Evolutionary conservation across 768 basidiomycete species (phyloP), one percentile per base, ranked within the genome.

Genomic region (Brasilioporus rufonigricans): DNA sequence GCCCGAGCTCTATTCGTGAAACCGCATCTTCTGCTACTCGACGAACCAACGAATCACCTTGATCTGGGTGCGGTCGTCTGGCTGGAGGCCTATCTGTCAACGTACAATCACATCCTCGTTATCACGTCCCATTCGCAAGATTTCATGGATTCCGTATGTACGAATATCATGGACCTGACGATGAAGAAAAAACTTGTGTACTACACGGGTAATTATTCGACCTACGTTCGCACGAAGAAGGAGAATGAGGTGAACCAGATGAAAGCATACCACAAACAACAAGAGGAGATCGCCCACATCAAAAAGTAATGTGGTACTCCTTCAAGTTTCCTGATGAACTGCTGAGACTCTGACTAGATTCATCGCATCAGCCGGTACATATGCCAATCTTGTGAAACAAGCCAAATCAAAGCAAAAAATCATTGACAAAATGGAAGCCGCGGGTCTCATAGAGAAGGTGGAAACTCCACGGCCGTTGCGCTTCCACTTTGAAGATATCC

Each of bases 391-490:
- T 61, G 96, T 99, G 65, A 92, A 88, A 67, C 96, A 99, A 74
- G 96, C 96, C 62, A 98, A 99, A 77, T 98, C 95, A 48, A 99
- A 99, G 73, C 96, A 99, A 74, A 99, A 99, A 83, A 98, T 99
- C 60, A 96, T 99, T 74, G 96, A 99, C 80, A 99, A 99, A 84
- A 99, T 99, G 96, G 97, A 99, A 79, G 96, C 96, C 26, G 96
- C 95, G 14, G 96, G 96, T 58, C 80, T 99, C 40, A 81, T 99
- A 68, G 93, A 99, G 74, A 93, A 93, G 76, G 76, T 97, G 55
- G 93, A 95, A 67, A 70, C 71, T 4, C 79, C 81, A 33, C 85
- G 82, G 62, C 83, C 83, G 16, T 78, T 99, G 32, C 79, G 84
- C 48, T 99, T 98, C 83, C 87, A 96, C 81, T 99, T 98, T 65